phyloP scores from a whole-genome alignment of 2,329 filamentous ascomycete genomes.

The Ascocoryne sarcoides region DNA sequence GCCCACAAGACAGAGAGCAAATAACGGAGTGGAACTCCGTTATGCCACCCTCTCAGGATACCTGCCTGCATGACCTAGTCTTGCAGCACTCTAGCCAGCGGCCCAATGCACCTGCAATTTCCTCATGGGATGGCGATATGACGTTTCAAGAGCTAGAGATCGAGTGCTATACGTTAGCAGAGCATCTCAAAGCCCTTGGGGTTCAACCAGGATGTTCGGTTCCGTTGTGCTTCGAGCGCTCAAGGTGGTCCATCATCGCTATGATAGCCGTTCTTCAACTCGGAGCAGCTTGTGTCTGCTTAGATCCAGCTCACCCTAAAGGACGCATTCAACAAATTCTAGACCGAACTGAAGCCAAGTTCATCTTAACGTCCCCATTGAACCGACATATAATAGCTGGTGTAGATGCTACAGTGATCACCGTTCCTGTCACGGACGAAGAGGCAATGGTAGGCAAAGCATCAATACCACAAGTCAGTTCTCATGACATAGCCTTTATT shows the following conservation, averaged over 20 bases:
- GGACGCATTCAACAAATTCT: no score
- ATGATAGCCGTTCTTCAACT: conserved; percentile 22
- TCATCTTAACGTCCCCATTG: no score
- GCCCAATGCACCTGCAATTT: conserved; percentile 11
- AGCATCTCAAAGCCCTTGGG: conserved; percentile 10
- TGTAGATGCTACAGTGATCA: no score
- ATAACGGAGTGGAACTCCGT: not conserved
- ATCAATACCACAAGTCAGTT: conserved; percentile 3
- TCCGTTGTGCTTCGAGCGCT: conserved; percentile 25
- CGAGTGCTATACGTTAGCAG: conserved; percentile 16
- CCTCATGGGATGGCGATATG: conserved; percentile 22
- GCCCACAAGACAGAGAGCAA: not conserved
- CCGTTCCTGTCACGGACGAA: no score
- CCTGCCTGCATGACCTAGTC: no score
- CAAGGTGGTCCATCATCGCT: conserved; percentile 18
- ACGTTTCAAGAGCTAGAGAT: conserved; percentile 19
- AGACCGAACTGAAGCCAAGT: no score
- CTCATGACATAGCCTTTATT: conserved; percentile 10
- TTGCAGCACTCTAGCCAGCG: no score
- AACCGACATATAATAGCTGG: no score
- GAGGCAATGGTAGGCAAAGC: conserved; percentile 2
- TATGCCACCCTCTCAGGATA: no score
- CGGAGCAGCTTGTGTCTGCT: conserved; percentile 23
- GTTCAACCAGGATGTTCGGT: conserved; percentile 14
- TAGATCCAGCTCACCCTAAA: conserved; percentile 18